Evolutionary conservation across 2,329 filamentous ascomycete species (phyloP), one percentile per base, ranked within the genome.

Genomic region (Akanthomyces lecanii): DNA sequence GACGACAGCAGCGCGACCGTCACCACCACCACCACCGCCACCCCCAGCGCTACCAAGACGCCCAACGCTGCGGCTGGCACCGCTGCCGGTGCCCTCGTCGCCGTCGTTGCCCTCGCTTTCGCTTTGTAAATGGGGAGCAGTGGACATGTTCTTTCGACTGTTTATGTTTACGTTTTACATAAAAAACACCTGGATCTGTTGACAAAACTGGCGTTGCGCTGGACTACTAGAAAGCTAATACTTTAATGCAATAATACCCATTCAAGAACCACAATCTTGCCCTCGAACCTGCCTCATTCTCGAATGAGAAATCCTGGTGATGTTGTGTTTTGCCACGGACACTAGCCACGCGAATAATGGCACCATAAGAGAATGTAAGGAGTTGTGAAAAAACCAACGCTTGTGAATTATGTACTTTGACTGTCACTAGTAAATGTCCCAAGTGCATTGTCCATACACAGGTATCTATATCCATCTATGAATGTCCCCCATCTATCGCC

Each of bases 61-160:
- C 57, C 57, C 36, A 60, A 60, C 47, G 47, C 57, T n/a, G 57
- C 57, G 21, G 47, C 57, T 33, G 57, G 57, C 44, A 60, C 57
- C 14, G 57, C 57, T 14, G 57, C 33, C 12, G 57, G 57, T 52
- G 57, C 57, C 16, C 57, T 60, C 5, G 14, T n/a, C 23, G 57
- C 57, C 38, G 36, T 45, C 7, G 47, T 60, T 18, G 57, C 38
- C 10, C n/a, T 45, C 36, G 57, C 47, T 7, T 52, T 60, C 10
- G 57, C 57, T 60, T 38, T 52, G 25, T 60, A 52, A 52, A 44
- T 8, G 23, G 1, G 21, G 3, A 18, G n/a, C 4, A 14, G n/a
- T 4, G 2, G 6, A 45, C 21, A 5, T 21, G 21, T 21, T 21
- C 42, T 23, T 14, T 53, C 18, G 51, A 40, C 51, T 16, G 18